phyloP scores from a whole-genome alignment of 805 yeast species.

The Lipomyces mesembrius region DNA sequence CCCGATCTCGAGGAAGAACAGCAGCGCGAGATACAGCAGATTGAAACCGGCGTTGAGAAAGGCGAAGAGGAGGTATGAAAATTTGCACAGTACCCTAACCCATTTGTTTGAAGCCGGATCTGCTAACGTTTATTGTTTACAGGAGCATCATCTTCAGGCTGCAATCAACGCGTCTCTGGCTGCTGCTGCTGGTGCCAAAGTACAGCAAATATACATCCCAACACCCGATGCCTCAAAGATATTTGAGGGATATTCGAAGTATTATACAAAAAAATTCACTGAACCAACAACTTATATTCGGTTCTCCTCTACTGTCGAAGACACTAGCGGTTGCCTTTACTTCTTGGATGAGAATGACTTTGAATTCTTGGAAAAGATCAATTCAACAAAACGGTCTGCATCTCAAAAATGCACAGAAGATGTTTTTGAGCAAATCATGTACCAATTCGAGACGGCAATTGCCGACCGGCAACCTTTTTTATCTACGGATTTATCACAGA shows the following conservation, averaged over 20 bases:
- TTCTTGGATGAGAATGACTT: constrained; percentile 91
- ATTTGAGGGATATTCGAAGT: constrained; percentile 64
- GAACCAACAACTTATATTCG: constrained; percentile 83
- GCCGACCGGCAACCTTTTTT: constrained; percentile 86
- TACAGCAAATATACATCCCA: constrained; percentile 77
- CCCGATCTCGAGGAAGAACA: constrained; percentile 76
- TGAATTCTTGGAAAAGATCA: constrained; percentile 57
- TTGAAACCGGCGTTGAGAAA: constrained; percentile 98
- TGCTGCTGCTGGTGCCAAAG: constrained; percentile 55
- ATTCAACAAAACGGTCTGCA: constrained; percentile 44
- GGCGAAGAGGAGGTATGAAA: constrained; percentile 75
- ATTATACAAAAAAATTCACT: constrained; percentile 66
- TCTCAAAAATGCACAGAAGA: constrained; percentile 62
- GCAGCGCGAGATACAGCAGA: constrained; percentile 83
- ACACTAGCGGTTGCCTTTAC: constrained; percentile 82
- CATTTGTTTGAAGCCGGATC: background rate
- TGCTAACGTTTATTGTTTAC: background rate
- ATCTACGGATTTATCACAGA: constrained; percentile 79
- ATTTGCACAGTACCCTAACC: constrained; percentile 22
- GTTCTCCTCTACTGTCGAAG: constrained; percentile 95
- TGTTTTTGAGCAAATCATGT: constrained; percentile 81
- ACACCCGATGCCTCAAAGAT: constrained; percentile 79
- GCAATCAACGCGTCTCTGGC: constrained; percentile 82
- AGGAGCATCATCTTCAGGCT: constrained; percentile 89
- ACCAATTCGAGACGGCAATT: constrained; percentile 73